Base-by-base conservation (phyloP, 2,329 filamentous ascomycete genomes). In the Penicillium sp. region DNA sequence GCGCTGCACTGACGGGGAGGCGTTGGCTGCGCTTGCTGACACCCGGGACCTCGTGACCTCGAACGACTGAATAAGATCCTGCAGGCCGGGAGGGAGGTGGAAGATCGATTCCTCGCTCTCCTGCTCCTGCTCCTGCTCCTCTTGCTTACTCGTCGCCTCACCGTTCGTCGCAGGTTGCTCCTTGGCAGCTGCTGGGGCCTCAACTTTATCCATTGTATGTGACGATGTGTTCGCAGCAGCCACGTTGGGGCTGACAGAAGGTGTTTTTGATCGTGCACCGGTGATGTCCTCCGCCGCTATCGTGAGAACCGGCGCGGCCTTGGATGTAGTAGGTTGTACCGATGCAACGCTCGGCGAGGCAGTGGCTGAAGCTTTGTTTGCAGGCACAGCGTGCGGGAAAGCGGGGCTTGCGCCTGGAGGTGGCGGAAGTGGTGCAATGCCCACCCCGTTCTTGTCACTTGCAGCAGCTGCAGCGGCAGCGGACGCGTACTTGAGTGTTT, bases 401-500 rank as follows among this genome's bases (percentile, higher is more conserved):
- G 81, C 66, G 75, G 66, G 57, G 75, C 65, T 63, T 35, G 72
- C 69, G 45, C 86, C 85, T 26, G 89, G 89, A 61, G 93, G 93
- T 54, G 93, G 91, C 48, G 93, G 93, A 63, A 97, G 76, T 34
- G 93, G 93, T 51, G 90, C 84, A 64, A 98, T 96, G 24, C 93
- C 93, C 26, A 97, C 85, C 45, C 79, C 79, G 65, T 84, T 91
- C 73, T 88, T 90, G 72, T 95, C 89, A 67, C 82, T 89, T 40
- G 90, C 88, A 1, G 93, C 91, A 0, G 91, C 93, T 0, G 93
- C 91, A 0, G 93, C 93, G 0, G 93, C 93, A 0, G 93, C 93
- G 34, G 93, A 97, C 38, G 93, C 91, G 67, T 98, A 98, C 71
- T 97, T 97, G 58, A 98, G 76, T 1, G 87, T 88, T 68, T 97